Base-by-base conservation (phyloP, 257 asterid genomes). In the Solanum sejunctum region DNA sequence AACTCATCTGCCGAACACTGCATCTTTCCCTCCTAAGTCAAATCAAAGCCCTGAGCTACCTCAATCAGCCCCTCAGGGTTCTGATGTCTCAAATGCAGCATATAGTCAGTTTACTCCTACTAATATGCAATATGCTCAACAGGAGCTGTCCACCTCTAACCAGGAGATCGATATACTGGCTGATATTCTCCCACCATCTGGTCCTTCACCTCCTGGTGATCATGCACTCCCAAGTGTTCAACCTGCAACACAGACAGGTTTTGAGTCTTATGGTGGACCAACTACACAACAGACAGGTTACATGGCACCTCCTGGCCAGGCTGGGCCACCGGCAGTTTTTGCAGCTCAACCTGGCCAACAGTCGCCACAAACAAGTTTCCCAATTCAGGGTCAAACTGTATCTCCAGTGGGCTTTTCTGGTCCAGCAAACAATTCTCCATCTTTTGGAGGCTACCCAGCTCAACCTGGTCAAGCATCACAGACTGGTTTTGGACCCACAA, bases 141-240 rank as follows among this genome's bases (percentile, higher is more conserved):
- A 92, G 77, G 94, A 92, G 83, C 85, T 87, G 16, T 87, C 98
- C 47, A 85, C 89, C 57, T 72, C 90, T 63, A 75, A 51, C 87
- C 90, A 85, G 56, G 96, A 93, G 57, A 70, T 93, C 75, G 99
- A 97, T 87, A 93, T 97, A 88, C 92, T 97, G 89, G 99, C 99
- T 4, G 98, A 94, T 87, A 95, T 97, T 88, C 98, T 97, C 72
- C 99, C 98, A 26, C 95, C 94, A 45, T 87, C 98, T 51, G 92
- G 89, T 84, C 88, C 91, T 80, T 89, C 91, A 57, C 87, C 90
- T 75, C 84, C 71, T 84, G 70, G 80, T 66, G 85, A 87, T 57
- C 89, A 89, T 89, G 85, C 90, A 18, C 87, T 75, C 84, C 88
- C 89, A 85, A 86, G 52, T 83, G 63, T 36, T 81, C 85, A 67